phyloP scores from a whole-genome alignment of 177 flowering plant species.

The Telopea speciosissima region DNA sequence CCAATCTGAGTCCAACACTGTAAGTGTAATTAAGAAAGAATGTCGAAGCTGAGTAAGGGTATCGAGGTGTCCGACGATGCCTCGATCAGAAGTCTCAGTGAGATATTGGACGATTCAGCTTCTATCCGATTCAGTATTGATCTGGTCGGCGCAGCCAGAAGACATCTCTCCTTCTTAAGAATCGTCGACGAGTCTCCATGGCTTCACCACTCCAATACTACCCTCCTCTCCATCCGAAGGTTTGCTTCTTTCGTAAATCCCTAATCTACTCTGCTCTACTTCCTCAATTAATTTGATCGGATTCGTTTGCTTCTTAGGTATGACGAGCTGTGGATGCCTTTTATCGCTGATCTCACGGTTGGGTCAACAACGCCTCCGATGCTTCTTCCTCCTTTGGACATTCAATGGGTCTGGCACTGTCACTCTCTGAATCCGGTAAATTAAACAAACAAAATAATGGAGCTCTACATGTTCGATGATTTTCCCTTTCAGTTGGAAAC shows the following conservation, averaged over 20 bases:
- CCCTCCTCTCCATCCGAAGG: conserved; percentile 68
- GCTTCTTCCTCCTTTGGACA: conserved; percentile 80
- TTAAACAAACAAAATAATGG: background rate
- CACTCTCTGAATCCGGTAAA: conserved; percentile 77
- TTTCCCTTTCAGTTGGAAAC: too few relatives aligned
- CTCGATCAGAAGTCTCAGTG: conserved; percentile 30
- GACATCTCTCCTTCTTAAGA: conserved; percentile 48
- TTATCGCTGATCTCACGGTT: conserved; percentile 51
- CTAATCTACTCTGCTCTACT: background rate
- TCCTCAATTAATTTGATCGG: too few relatives aligned
- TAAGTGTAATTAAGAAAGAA: background rate
- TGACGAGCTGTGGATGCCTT: conserved; percentile 93
- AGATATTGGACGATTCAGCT: conserved; percentile 30
- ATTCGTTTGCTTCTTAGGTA: conserved; percentile 41
- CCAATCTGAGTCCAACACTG: too few relatives aligned
- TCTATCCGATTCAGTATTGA: conserved; percentile 40
- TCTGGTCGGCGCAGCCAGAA: conserved; percentile 69
- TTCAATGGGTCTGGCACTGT: conserved; percentile 96
- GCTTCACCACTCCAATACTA: conserved; percentile 44
- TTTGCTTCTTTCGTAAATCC: background rate
- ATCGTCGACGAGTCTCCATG: conserved; percentile 50
- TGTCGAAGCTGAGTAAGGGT: conserved; percentile 4
- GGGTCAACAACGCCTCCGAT: conserved; percentile 38
- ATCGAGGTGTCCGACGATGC: conserved; percentile 9
- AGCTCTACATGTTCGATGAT: too few relatives aligned